phyloP scores from a whole-genome alignment of 129 eudicot genomes.

The Erigeron canadensis region DNA sequence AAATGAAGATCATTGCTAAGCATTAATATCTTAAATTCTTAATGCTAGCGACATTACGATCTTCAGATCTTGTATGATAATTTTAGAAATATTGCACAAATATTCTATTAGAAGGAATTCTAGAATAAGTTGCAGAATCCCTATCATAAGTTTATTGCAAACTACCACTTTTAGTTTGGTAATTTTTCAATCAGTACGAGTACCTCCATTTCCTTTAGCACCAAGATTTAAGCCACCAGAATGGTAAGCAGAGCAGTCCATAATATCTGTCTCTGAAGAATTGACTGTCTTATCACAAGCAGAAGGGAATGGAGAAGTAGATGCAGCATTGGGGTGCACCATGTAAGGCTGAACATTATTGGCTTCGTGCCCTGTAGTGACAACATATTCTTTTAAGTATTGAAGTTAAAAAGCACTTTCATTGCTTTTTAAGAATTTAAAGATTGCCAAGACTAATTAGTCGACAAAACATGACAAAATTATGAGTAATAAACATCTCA shows the following conservation, averaged over 20 bases:
- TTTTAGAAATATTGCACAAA: not conserved
- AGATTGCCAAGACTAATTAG: constrained; percentile 12
- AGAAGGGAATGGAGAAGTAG: constrained; percentile 30
- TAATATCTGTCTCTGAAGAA: constrained; percentile 34
- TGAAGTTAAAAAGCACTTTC: constrained; percentile 29
- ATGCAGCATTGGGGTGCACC: constrained; percentile 38
- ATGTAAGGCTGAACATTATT: constrained; percentile 48
- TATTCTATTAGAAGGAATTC: not conserved
- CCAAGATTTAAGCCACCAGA: constrained; percentile 73
- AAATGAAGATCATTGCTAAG: constrained; percentile 28
- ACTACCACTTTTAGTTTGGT: not conserved
- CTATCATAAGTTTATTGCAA: not conserved
- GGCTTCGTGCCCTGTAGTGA: constrained; percentile 34
- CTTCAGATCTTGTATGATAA: constrained; percentile 6
- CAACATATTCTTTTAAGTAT: constrained; percentile 29
- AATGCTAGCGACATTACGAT: not conserved
- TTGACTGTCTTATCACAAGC: constrained; percentile 31
- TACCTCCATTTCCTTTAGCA: constrained; percentile 87
- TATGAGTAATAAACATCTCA: constrained; percentile 25
- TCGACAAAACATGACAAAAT: not conserved
- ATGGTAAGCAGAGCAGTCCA: constrained; percentile 23
- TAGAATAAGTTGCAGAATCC: not conserved
- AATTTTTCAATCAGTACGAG: not conserved
- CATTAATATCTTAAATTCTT: not conserved
- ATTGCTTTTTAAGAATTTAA: constrained; percentile 32